These are phyloP conservation scores for Aspergillus fumigatiaffinis DNA, from an alignment of 2,329 filamentous ascomycete species.

Conservation along the genomic window DNA sequence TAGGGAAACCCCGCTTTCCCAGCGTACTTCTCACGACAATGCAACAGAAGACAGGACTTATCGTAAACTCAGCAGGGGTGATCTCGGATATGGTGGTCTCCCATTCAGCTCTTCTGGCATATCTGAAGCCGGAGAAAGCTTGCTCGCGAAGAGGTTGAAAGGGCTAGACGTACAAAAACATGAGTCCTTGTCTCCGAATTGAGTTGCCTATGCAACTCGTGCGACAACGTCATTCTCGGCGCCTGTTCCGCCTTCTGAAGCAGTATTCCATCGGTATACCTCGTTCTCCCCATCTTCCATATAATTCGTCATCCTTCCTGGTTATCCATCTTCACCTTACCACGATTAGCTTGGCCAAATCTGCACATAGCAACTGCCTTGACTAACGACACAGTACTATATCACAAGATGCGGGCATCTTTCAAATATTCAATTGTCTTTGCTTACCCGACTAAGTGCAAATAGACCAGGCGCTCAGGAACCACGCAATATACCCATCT, in stretches of 20 bases:
- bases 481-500: background rate
- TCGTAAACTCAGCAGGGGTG: slow-evolving; percentile 65
- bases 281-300: background rate
- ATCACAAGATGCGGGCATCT: background rate
- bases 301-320: background rate
- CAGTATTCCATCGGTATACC: background rate
- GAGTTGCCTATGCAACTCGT: background rate
- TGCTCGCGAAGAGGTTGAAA: slow-evolving; percentile 66
- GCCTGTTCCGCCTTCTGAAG: background rate
- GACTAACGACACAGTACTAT: background rate
- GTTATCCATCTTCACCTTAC: background rate
- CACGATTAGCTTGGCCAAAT: background rate
- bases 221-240: background rate
- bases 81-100: slow-evolving; percentile 60
- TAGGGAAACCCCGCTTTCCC: slow-evolving; percentile 20
- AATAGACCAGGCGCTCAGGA: background rate
- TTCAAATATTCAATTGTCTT: background rate
- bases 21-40: slow-evolving; percentile 25
- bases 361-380: background rate
- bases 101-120: slow-evolving; percentile 42
- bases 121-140: slow-evolving; percentile 55
- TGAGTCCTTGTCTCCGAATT: slow-evolving; percentile 2
- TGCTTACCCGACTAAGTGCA: background rate
- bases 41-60: slow-evolving; percentile 45
- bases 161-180: slow-evolving; percentile 52